These are phyloP conservation scores for Wickerhamomyces rabaulensis DNA, from an alignment of 805 yeast genomes.

Conservation along the genomic window DNA sequence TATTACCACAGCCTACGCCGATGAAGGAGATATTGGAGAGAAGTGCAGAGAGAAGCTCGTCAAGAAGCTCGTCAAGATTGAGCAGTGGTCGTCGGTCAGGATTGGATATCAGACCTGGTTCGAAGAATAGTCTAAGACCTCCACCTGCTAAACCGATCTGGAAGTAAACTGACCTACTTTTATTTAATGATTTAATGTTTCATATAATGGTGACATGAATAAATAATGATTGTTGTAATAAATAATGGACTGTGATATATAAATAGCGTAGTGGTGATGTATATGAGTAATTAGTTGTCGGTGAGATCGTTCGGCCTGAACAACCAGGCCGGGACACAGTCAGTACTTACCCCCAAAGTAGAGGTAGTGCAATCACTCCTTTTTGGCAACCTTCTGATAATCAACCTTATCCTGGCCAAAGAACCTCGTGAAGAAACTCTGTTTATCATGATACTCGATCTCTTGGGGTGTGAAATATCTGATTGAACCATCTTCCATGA, in stretches of 20 bases:
- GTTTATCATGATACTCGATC: constrained; percentile 17
- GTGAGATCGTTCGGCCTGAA: too few relatives aligned
- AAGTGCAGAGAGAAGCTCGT: constrained; percentile 1
- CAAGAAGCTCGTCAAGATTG: constrained; percentile 1
- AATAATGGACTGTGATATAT: neutral
- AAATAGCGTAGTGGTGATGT: neutral
- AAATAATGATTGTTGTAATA: neutral
- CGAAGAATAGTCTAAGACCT: constrained; percentile 2
- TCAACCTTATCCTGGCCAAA: constrained; percentile 23
- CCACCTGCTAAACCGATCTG: constrained; percentile 6
- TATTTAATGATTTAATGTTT: neutral
- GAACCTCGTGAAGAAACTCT: constrained; percentile 14
- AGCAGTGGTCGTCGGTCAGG: neutral
- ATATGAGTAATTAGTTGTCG: too few relatives aligned
- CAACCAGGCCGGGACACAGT: too few relatives aligned
- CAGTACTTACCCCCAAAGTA: too few relatives aligned
- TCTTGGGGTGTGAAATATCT: constrained; percentile 18
- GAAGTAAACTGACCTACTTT: constrained; percentile 1
- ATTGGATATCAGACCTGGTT: constrained; percentile 1
- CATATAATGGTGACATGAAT: neutral
- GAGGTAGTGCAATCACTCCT: constrained; percentile 3
- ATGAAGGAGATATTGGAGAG: constrained; percentile 18
- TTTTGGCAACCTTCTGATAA: constrained; percentile 11
- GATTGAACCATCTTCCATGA: constrained; percentile 21
- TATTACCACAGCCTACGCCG: constrained; percentile 25